phyloP scores from a whole-genome alignment of 306 rosid genomes.

The Dalbergia cochinchinensis region DNA sequence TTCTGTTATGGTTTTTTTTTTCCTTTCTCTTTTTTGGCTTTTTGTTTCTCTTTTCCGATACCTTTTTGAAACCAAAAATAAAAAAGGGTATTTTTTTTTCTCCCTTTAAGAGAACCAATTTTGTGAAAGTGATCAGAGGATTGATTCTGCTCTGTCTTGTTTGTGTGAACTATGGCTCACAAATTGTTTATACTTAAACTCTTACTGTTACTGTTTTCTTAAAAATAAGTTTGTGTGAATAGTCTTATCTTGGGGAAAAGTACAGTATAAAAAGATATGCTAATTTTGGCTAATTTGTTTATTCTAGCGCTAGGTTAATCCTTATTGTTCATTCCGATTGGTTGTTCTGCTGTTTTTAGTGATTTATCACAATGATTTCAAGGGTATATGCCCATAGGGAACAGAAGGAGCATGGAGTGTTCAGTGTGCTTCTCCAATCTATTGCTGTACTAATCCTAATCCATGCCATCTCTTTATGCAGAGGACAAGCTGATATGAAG shows the following conservation, averaged over 20 bases:
- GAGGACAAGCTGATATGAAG: slow-evolving; percentile 71
- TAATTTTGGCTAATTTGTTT: slow-evolving; percentile 21
- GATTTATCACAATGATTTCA: slow-evolving; percentile 10
- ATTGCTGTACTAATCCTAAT: slow-evolving; percentile 44
- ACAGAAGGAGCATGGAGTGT: slow-evolving; percentile 13
- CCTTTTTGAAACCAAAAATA: not conserved
- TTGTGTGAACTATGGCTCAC: not conserved
- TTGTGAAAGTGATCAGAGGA: not conserved
- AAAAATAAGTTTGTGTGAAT: not conserved
- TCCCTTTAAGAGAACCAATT: not conserved
- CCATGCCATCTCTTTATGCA: slow-evolving; percentile 50
- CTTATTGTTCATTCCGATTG: not conserved
- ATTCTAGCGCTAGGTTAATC: not conserved
- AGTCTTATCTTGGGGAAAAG: slow-evolving; percentile 8
- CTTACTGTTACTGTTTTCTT: not conserved
- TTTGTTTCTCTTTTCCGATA: too few relatives aligned
- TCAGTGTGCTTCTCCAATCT: slow-evolving; percentile 39
- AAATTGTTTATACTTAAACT: not conserved
- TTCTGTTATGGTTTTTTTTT: not conserved
- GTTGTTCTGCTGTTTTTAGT: slow-evolving; percentile 1
- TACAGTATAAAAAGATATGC: not conserved
- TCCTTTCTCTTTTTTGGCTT: too few relatives aligned
- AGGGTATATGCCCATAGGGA: slow-evolving; percentile 17
- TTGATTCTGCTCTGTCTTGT: not conserved
- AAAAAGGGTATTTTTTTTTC: not conserved